A percentile compares a stretch with the other conserved stretches of the same genome.
Conservation (phyloP, 768 basidiomycete species). For the Lactifluus pinguis region DNA sequence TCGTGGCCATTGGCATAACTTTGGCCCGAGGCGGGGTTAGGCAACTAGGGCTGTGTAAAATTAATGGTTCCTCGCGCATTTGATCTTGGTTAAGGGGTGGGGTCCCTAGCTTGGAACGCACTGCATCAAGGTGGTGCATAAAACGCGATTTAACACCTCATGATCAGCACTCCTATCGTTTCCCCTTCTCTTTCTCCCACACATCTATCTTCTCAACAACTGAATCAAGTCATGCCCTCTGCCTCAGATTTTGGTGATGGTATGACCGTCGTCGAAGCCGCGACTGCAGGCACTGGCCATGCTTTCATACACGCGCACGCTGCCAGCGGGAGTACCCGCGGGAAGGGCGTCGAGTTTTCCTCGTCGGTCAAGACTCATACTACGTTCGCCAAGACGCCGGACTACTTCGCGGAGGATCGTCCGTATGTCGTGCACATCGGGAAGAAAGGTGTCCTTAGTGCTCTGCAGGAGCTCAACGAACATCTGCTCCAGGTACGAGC, state of each 20-base stretch:
- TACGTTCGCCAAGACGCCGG: slow-evolving; percentile 4
- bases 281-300: not conserved
- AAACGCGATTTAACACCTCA: too few species aligned
- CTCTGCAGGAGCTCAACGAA: slow-evolving; percentile 58
- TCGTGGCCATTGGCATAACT: too few species aligned
- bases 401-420: slow-evolving; percentile 38
- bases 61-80: too few species aligned
- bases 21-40: too few species aligned
- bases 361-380: not conserved
- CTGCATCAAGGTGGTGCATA: too few species aligned
- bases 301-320: not conserved
- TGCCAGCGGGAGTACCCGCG: not conserved
- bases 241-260: slow-evolving; percentile 10
- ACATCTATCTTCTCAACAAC: not conserved
- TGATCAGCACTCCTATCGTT: too few species aligned
- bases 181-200: not conserved
- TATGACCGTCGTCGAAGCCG: slow-evolving; percentile 1
- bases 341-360: not conserved
- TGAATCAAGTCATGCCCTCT: not conserved
- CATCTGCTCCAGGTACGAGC: slow-evolving; percentile 44
- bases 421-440: slow-evolving; percentile 67
- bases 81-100: too few species aligned
- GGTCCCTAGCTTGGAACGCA: too few species aligned
- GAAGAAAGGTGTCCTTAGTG: slow-evolving; percentile 56
- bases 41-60: too few species aligned